Conservation (phyloP, 192 early-diverging fungal genomes). For the Kickxella alabastrina region DNA sequence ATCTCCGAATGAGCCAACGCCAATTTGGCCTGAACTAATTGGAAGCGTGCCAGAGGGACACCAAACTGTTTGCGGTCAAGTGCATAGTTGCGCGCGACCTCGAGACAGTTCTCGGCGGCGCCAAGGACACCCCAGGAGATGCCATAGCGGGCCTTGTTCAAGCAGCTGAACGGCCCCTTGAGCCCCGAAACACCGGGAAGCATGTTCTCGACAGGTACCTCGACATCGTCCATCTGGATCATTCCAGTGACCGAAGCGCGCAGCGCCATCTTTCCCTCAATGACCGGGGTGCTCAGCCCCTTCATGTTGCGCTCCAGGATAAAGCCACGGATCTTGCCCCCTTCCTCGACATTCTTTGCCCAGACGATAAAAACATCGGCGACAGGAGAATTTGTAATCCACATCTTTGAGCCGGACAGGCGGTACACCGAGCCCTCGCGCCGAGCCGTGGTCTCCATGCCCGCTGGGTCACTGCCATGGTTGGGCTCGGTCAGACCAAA, state of each 20-base stretch:
- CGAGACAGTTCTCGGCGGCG: conserved; percentile 88
- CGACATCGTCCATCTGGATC: conserved; percentile 99
- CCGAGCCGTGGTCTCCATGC: conserved; percentile 90
- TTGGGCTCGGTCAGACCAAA: conserved; percentile 99
- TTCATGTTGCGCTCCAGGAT: conserved; percentile 95
- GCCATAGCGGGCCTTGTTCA: conserved; percentile 96
- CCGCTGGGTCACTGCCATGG: conserved; percentile 89
- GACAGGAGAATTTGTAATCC: conserved; percentile 99
- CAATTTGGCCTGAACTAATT: conserved; percentile 96
- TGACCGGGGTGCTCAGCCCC: conserved; percentile 81
- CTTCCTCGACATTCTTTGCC: conserved; percentile 78
- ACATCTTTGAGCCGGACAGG: conserved; percentile 90
- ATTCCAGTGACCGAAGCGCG: conserved; percentile 93
- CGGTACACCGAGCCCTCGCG: conserved; percentile 68
- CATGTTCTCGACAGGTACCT: conserved; percentile 86
- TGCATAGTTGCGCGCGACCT: conserved; percentile 85
- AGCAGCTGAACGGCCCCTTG: conserved; percentile 93
- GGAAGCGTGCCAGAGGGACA: conserved; percentile 84
- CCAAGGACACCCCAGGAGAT: conserved; percentile 97
- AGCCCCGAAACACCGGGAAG: conserved; percentile 87
- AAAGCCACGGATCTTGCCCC: conserved; percentile 88
- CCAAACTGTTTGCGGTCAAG: conserved; percentile 91
- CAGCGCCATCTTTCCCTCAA: conserved; percentile 94
- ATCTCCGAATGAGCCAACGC: conserved; percentile 94
- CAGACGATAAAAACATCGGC: conserved; percentile 96